These are phyloP conservation scores for Aspergillus tamarii DNA, from an alignment of 2,329 filamentous ascomycete species.

Conservation along the genomic window DNA sequence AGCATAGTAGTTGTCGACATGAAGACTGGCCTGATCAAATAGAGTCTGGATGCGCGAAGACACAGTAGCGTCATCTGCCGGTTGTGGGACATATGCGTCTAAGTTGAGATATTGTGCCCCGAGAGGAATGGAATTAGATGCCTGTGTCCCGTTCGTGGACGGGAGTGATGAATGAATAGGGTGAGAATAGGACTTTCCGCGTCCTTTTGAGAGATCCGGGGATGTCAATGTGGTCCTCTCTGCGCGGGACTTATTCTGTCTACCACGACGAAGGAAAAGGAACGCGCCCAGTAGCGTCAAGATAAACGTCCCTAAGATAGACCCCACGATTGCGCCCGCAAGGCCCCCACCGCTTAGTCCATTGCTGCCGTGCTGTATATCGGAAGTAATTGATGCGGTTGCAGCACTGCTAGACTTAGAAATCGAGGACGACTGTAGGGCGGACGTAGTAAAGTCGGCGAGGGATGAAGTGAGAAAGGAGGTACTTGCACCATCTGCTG, in stretches of 20 bases:
- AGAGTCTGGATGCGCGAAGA: constrained; percentile 30
- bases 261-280: constrained; percentile 25
- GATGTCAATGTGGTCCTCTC: background rate
- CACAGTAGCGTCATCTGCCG: constrained; percentile 36
- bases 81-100: constrained; percentile 27
- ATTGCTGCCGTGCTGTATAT: background rate
- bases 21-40: constrained; percentile 38
- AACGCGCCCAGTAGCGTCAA: constrained; percentile 24
- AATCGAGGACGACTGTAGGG: background rate
- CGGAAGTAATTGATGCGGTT: background rate
- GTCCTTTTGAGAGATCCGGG: background rate
- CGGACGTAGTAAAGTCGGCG: background rate
- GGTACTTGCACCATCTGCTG: background rate
- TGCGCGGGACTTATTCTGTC: background rate
- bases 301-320: constrained; percentile 25
- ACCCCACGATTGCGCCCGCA: constrained; percentile 31
- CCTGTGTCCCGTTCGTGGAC: background rate
- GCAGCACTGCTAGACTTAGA: background rate
- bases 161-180: background rate
- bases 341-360: constrained; percentile 23
- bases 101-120: constrained; percentile 1
- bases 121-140: background rate
- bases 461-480: background rate
- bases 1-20: constrained; percentile 43
- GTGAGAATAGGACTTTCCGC: background rate